Conservation (phyloP, 768 basidiomycete genomes). For the Boletus tomentosulus region DNA sequence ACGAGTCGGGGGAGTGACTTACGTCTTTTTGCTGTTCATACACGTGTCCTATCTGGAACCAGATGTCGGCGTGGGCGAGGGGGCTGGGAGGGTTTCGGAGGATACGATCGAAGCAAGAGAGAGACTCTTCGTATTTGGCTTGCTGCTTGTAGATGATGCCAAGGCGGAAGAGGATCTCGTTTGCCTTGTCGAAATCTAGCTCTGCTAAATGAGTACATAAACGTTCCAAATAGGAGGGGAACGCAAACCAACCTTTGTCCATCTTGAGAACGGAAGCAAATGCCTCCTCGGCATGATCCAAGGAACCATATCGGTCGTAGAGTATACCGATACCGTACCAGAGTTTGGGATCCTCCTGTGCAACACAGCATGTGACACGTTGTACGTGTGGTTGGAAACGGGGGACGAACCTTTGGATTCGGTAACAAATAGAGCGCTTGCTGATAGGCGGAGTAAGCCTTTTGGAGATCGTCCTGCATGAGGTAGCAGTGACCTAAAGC, state of each 20-base stretch:
- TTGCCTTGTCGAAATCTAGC: too few species aligned
- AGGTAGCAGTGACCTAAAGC: slow-evolving; percentile 88
- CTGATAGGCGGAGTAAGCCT: slow-evolving; percentile 97
- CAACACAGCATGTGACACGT: too few species aligned
- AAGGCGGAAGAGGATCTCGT: slow-evolving; percentile 95
- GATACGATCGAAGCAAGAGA: slow-evolving; percentile 94
- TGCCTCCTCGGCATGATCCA: too few species aligned
- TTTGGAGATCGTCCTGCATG: slow-evolving; percentile 99
- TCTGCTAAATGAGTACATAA: too few species aligned
- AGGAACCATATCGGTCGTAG: too few species aligned
- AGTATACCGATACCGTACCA: too few species aligned
- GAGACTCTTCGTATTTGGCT: slow-evolving; percentile 83
- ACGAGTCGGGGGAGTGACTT: slow-evolving; percentile 25
- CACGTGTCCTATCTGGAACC: slow-evolving; percentile 99
- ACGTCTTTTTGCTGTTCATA: slow-evolving; percentile 98
- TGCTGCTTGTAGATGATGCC: slow-evolving; percentile 99
- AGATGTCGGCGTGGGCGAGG: slow-evolving; percentile 95
- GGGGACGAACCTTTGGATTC: slow-evolving; percentile 77
- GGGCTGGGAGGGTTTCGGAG: slow-evolving; percentile 94
- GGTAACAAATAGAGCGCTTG: slow-evolving; percentile 95
- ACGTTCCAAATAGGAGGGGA: too few species aligned
- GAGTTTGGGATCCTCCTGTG: too few species aligned
- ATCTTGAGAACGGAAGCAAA: too few species aligned
- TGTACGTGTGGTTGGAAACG: too few species aligned
- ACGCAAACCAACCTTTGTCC: too few species aligned